A percentile compares a stretch with the other conserved stretches of the same genome.
Conservation (phyloP, 1,139 yeast species). For the Debaryomyces sp. region DNA sequence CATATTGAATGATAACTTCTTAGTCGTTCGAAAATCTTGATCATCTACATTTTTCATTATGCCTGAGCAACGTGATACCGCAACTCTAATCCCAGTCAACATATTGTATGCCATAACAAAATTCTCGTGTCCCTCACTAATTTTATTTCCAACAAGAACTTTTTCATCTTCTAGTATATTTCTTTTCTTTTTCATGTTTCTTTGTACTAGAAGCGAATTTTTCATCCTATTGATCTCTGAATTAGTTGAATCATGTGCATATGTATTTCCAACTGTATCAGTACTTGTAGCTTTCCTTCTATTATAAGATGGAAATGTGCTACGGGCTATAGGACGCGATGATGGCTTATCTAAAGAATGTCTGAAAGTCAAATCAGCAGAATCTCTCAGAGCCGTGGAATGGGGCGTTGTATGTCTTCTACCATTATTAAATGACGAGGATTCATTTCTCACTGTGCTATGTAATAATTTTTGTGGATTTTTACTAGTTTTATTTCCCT, state of each 20-base stretch:
- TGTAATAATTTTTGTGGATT: not conserved
- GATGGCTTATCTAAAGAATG: constrained; percentile 4
- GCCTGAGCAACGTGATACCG: constrained; percentile 91
- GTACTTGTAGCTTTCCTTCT: constrained; percentile 2
- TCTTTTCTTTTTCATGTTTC: constrained; percentile 42
- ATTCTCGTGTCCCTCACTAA: constrained; percentile 90
- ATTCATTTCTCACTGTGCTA: not conserved
- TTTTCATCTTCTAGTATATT: constrained; percentile 59
- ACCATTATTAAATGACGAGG: not conserved
- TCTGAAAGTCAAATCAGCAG: constrained; percentile 2
- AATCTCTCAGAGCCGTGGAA: constrained; percentile 5
- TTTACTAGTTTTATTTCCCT: not conserved
- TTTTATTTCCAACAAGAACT: constrained; percentile 77
- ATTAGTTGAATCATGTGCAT: constrained; percentile 27
- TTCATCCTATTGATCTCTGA: constrained; percentile 48
- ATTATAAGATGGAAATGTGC: constrained; percentile 23
- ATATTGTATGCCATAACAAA: constrained; percentile 95
- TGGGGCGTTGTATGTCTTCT: constrained; percentile 30
- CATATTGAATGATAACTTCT: constrained; percentile 83
- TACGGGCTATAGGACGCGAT: constrained; percentile 19
- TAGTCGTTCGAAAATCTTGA: constrained; percentile 68
- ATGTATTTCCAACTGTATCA: not conserved
- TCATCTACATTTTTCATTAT: constrained; percentile 72
- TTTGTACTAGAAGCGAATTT: constrained; percentile 41
- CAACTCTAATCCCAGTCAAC: constrained; percentile 95